Percentiles rank a stretch among this genome's conserved stretches.
Conservation (phyloP, 2,329 filamentous ascomycete genomes). For the Aspergillus vadensis region DNA sequence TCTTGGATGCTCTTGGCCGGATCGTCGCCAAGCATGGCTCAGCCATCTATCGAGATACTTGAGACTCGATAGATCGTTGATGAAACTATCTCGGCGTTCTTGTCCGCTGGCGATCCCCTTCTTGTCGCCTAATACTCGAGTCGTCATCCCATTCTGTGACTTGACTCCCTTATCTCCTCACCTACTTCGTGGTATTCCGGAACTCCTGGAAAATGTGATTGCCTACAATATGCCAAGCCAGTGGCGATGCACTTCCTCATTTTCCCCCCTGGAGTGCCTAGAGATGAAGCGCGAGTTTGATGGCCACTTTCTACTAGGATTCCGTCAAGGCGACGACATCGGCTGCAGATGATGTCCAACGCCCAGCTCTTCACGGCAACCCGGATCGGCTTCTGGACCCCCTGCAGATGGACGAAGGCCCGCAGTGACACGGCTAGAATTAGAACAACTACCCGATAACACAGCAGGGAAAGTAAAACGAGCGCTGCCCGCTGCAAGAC, state of each 20-base stretch:
- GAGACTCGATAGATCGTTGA: not conserved
- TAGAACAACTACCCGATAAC: not conserved
- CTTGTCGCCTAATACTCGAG: not conserved
- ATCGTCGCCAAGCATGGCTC: conserved; percentile 8
- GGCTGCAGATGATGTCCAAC: not conserved
- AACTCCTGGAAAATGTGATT: not conserved
- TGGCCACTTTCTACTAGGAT: not conserved
- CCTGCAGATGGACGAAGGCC: not conserved
- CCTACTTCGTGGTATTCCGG: not conserved
- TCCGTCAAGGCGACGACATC: not conserved
- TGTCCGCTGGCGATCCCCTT: not conserved
- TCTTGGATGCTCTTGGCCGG: not conserved
- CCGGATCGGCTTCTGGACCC: not conserved
- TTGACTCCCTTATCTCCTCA: not conserved
- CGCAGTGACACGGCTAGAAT: not conserved
- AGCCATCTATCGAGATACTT: not conserved
- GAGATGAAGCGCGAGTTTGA: not conserved
- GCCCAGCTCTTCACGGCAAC: not conserved
- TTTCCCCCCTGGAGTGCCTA: not conserved
- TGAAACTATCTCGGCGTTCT: not conserved
- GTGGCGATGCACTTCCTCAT: not conserved
- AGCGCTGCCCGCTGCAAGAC: not conserved
- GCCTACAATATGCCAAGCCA: not conserved
- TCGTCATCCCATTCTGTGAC: not conserved
- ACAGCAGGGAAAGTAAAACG: conserved; percentile 1